Evolutionary conservation across 2,329 filamentous ascomycete genomes (phyloP), one percentile per base, ranked within the genome.

Genomic region (Pseudogymnoascus sp.): DNA sequence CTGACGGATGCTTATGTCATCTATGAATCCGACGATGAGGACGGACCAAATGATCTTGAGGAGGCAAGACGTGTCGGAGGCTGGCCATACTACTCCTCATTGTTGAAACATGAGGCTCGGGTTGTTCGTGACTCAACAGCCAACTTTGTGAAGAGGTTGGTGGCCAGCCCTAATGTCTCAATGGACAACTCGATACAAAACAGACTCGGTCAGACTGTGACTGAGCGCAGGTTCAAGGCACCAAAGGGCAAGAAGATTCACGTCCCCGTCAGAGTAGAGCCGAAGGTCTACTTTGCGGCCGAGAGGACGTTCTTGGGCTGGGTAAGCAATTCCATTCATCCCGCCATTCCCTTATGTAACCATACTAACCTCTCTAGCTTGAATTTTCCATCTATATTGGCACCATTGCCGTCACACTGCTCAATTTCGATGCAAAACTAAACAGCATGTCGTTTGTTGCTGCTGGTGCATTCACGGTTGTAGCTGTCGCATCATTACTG

Each of bases 371-470:
- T 14, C 2, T 4, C 37, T 28, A 89, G 89, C 88, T 99, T 69
- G 93, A 99, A 74, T 97, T 96, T 75, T 93, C 89, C 58, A 96
- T 97, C 70, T 92, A 97, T 71, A 86, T 99, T 60, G 91, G 90
- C 68, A 88, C 89, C 28, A 93, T 96, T 68, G 90, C 91, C 11
- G 87, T 89, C 6, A 90, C 90, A 0, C 78, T 96, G 50, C 82
- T 96, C 66, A 92, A 96, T 78, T 91, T 97, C 72, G 84, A 89
- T 67, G 74, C 74, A 9, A 81, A 82, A 65, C 79, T 82, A 18
- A 81, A 74, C 6, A 71, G 67, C 47, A 73, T 85, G 18, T 85
- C 87, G 5, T 85, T 95, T 65, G 77, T 84, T 50, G 84, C 89
- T 0, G 82, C 91, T 0, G 88, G 86, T 71, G 80, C 85, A 1